These are phyloP conservation scores for Aspergillus sp. DNA, from an alignment of 2,329 filamentous ascomycete genomes.

Conservation along the genomic window DNA sequence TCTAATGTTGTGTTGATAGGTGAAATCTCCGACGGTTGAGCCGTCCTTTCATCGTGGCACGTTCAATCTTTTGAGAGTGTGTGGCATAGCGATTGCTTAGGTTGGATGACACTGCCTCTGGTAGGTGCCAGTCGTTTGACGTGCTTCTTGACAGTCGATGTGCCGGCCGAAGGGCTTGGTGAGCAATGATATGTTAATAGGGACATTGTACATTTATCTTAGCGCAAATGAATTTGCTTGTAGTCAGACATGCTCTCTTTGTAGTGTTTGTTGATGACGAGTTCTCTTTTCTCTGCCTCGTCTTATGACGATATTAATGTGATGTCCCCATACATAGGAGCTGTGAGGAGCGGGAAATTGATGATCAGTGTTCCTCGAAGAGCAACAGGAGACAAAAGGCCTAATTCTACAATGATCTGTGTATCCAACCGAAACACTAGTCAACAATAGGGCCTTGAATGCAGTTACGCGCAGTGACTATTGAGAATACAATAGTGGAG, in stretches of 20 bases:
- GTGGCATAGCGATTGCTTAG: conserved; percentile 19
- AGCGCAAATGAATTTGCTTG: conserved; percentile 14
- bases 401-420: too few relatives aligned
- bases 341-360: too few relatives aligned
- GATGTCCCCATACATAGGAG: too few relatives aligned
- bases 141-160: conserved; percentile 16
- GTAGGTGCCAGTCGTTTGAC: conserved; percentile 34
- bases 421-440: too few relatives aligned
- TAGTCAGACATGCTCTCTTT: neutral
- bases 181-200: conserved; percentile 30
- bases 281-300: too few relatives aligned
- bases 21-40: conserved; percentile 20
- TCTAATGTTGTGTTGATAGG: conserved; percentile 29
- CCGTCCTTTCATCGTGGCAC: conserved; percentile 13
- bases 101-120: conserved; percentile 35
- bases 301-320: too few relatives aligned
- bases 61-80: conserved; percentile 13
- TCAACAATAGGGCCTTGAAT: too few relatives aligned
- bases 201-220: conserved; percentile 16
- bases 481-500: too few relatives aligned
- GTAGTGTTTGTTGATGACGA: neutral
- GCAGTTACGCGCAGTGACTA: too few relatives aligned
- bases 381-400: too few relatives aligned
- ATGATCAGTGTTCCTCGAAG: too few relatives aligned
- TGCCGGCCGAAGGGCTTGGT: conserved; percentile 22